Base-by-base conservation (phyloP, 2,329 filamentous ascomycete species). In the Fusarium sp. region DNA sequence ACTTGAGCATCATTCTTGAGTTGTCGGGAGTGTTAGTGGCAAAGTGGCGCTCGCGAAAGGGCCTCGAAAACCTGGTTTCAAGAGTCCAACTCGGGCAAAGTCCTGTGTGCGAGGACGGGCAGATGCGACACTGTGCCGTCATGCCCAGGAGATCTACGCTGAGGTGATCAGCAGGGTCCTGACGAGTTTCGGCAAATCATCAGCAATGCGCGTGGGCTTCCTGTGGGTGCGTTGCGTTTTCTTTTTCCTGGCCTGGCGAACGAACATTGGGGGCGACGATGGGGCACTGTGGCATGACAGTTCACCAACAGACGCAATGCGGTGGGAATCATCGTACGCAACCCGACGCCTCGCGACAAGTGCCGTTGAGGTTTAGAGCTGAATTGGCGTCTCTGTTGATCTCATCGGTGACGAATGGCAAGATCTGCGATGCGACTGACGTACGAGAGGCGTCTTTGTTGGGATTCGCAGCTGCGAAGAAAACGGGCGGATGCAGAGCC, bases 141-240 rank as follows among this genome's bases (percentile, higher is more conserved):
- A 61, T 62, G 41, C 18, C 60, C 41, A 34, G 62, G 57, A 69
- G 73, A 76, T 76, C 65, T 76, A 68, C 62, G 63, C 54, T 59
- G 67, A 65, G 65, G 59, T 76, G 74, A 76, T 76, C 74, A 76
- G 71, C 73, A 75, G 73, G 74, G 74, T 76, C 74, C 61, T 48
- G 30, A 56, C 60, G 66, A 58, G 57, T 63, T 56, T 72, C 32
- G 39, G 48, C 63, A 64, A 76, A 74, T 76, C 68, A 72, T 11
- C 57, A 67, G 35, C 59, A n/a, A 37, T 14, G 60, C 18, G 39
- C 41, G 56, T 59, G 56, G n/a, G 41, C 58, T 61, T 59, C 27
- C 39, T 66, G 60, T 37, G 52, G 66, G 32, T 41, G 25, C 35
- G 20, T 63, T 70, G 64, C 50, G 23, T 39, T 60, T 72, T 50